Percentiles rank a stretch among this genome's conserved stretches.
Evolutionary conservation across 2,329 filamentous ascomycete species (phyloP).

Genomic region (Aspergillus hortae): DNA sequence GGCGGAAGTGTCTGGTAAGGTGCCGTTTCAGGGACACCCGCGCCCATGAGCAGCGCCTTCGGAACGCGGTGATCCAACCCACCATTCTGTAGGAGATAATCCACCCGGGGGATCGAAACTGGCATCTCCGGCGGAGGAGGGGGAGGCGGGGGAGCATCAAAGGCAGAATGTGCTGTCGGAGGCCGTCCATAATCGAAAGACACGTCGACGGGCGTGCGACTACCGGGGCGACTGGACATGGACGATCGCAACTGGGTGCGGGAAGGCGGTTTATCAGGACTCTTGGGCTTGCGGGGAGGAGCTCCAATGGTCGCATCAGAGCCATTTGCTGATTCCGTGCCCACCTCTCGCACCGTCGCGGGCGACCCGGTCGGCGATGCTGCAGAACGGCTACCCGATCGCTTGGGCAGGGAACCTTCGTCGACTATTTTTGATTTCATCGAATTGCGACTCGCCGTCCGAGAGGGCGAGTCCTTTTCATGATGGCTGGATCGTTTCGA

Average conservation of each 20-base stretch:
- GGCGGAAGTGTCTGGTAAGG: constrained; percentile 60
- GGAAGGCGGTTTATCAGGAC: constrained; percentile 32
- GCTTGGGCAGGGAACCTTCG: constrained; percentile 31
- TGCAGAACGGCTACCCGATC: constrained; percentile 26
- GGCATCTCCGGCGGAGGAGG: constrained; percentile 67
- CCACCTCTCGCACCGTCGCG: constrained; percentile 31
- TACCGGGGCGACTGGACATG: constrained; percentile 21
- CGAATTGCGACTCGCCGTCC: constrained; percentile 34
- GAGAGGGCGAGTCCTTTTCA: constrained; percentile 31
- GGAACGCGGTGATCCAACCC: constrained; percentile 70
- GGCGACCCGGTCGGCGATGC: constrained; percentile 36
- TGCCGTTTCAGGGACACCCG: constrained; percentile 53
- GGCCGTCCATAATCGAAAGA: constrained; percentile 32
- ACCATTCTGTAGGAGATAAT: constrained; percentile 88
- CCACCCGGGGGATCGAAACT: constrained; percentile 74
- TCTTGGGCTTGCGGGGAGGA: constrained; percentile 26
- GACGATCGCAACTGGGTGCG: constrained; percentile 33
- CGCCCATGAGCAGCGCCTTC: constrained; percentile 61
- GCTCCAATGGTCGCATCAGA: constrained; percentile 46
- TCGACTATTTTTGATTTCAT: constrained; percentile 31
- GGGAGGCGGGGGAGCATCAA: constrained; percentile 60
- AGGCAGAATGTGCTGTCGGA: constrained; percentile 26
- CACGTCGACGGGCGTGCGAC: constrained; percentile 34
- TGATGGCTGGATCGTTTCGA: constrained; percentile 28
- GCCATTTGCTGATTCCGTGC: constrained; percentile 35